Evolutionary conservation across 805 yeast genomes (phyloP).

Genomic region (Myxozyma mucilagina): DNA sequence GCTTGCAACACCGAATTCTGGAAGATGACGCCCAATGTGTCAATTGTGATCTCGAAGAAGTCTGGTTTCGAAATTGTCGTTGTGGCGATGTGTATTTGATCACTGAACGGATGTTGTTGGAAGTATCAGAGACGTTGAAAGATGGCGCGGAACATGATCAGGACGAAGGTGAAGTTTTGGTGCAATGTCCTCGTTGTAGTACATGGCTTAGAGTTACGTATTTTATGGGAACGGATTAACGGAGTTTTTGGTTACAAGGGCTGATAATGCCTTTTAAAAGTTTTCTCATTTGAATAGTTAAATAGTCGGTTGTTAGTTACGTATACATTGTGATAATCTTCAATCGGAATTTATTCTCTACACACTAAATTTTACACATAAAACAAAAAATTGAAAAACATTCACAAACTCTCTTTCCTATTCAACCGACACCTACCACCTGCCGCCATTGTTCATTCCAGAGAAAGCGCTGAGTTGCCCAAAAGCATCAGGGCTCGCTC

Average conservation of each 20-base stretch:
- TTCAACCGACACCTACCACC: not conserved
- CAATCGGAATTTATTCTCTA: too few species aligned
- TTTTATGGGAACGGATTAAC: constrained; percentile 32
- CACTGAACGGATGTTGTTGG: constrained; percentile 60
- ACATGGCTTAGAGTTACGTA: constrained; percentile 79
- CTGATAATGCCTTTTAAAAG: not conserved
- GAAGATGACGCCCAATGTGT: constrained; percentile 6
- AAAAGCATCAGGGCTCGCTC: constrained; percentile 34
- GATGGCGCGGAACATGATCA: constrained; percentile 29
- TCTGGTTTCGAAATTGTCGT: constrained; percentile 41
- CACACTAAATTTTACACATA: not conserved
- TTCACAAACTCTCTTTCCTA: too few species aligned
- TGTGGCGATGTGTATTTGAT: constrained; percentile 56
- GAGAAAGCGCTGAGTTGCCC: constrained; percentile 31
- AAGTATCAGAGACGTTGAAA: constrained; percentile 35
- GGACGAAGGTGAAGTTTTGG: constrained; percentile 58
- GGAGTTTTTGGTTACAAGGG: not conserved
- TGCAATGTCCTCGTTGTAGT: constrained; percentile 83
- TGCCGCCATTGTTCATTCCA: constrained; percentile 11
- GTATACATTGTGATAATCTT: too few species aligned
- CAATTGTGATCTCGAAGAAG: constrained; percentile 1
- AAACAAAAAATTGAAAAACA: not conserved
- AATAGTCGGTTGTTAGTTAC: too few species aligned
- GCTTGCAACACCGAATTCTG: constrained; percentile 33
- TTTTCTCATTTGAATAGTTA: not conserved